Evolutionary conservation across 306 rosid species (phyloP).

Genomic region (Acacia crassicarpa): DNA sequence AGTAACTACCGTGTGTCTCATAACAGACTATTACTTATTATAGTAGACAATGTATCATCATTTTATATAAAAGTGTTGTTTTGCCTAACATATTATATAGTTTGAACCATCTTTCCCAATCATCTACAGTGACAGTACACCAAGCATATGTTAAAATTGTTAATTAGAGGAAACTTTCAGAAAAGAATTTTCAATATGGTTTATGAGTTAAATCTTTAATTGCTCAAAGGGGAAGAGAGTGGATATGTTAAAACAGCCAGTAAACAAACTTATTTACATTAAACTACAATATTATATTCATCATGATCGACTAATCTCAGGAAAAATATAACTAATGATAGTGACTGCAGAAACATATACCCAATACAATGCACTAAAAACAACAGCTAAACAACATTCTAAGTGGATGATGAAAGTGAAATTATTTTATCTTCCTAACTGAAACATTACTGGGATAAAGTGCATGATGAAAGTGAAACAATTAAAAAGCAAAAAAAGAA

Average conservation of each 20-base stretch:
- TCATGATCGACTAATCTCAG: neutral
- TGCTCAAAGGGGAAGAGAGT: neutral
- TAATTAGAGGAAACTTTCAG: neutral
- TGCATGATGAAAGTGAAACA: slow-evolving; percentile 29
- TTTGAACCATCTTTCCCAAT: neutral
- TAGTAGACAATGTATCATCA: neutral
- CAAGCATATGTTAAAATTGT: neutral
- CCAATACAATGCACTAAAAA: slow-evolving; percentile 5
- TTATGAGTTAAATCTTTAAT: neutral
- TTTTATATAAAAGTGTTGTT: neutral
- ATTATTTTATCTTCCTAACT: neutral
- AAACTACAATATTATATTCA: neutral
- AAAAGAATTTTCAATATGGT: neutral
- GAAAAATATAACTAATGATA: neutral
- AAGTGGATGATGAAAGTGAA: neutral
- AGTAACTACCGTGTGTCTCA: neutral
- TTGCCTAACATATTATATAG: neutral
- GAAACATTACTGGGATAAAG: slow-evolving; percentile 16
- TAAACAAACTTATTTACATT: neutral
- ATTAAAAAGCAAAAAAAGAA: neutral
- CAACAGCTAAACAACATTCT: neutral
- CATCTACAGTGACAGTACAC: neutral
- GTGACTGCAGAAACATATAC: neutral
- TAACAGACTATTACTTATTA: too few relatives aligned
- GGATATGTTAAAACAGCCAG: neutral